These are phyloP conservation scores for Candida sonorensis DNA, from an alignment of 805 yeast species.

Conservation along the genomic window DNA sequence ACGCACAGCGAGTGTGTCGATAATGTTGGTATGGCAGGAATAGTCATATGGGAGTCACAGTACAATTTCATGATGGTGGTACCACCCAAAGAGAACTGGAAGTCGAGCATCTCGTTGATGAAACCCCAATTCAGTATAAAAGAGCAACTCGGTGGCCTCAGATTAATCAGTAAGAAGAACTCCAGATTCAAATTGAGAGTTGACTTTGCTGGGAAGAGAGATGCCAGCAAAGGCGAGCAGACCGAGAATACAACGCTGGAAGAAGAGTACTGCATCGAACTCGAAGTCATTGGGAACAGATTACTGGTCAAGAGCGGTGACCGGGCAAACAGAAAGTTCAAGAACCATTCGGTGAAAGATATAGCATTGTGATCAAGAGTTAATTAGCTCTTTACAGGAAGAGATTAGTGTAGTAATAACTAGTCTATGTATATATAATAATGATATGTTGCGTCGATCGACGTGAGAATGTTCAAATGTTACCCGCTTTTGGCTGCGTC, in stretches of 20 bases:
- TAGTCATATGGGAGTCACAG: constrained; percentile 81
- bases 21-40: constrained; percentile 59
- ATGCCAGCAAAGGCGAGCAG: too few species aligned
- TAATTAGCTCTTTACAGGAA: too few species aligned
- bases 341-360: constrained; percentile 56
- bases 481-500: too few species aligned
- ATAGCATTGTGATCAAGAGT: constrained; percentile 9
- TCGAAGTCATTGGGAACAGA: constrained; percentile 73
- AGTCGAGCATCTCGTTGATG: constrained; percentile 13
- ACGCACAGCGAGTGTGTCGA: constrained; percentile 48
- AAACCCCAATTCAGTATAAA: constrained; percentile 13
- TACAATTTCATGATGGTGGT: constrained; percentile 60
- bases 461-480: too few species aligned
- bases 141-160: constrained; percentile 52
- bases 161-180: constrained; percentile 61
- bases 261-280: constrained; percentile 39
- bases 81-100: constrained; percentile 35
- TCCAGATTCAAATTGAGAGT: constrained; percentile 51
- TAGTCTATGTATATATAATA: neutral
- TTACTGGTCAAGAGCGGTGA: constrained; percentile 71
- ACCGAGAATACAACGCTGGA: too few species aligned
- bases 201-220: constrained; percentile 25
- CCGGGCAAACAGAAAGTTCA: constrained; percentile 79
- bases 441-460: too few species aligned
- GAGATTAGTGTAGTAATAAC: neutral